phyloP scores from a whole-genome alignment of 345 rosid species.

The Lenwebbia sp. region DNA sequence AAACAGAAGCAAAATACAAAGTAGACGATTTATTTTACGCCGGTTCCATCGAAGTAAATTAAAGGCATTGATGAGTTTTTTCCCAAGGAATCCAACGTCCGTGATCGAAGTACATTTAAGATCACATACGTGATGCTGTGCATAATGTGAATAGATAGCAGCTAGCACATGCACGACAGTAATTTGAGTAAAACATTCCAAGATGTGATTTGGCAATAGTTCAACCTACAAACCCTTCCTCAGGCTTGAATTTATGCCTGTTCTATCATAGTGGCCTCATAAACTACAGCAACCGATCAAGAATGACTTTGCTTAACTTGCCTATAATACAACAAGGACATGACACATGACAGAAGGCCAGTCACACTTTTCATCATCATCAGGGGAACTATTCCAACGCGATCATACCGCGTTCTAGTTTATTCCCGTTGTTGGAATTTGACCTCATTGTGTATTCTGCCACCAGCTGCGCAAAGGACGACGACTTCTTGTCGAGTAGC shows the following conservation, averaged over 20 bases:
- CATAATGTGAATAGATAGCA: too few species aligned
- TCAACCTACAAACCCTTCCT: neutral
- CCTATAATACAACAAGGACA: neutral
- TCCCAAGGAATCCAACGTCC: neutral
- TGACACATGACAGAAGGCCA: neutral
- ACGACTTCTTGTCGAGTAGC: conserved; percentile 48
- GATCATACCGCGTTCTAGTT: neutral
- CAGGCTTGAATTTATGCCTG: neutral
- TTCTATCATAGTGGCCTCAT: neutral
- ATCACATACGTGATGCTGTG: neutral
- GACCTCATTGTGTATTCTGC: conserved; percentile 64
- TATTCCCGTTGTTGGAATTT: conserved; percentile 5
- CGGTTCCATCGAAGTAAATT: neutral
- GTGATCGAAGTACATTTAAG: neutral
- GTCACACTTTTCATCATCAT: neutral
- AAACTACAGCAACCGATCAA: neutral
- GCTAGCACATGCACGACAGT: neutral
- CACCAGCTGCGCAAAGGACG: conserved; percentile 70
- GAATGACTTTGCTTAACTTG: neutral
- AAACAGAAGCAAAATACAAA: neutral
- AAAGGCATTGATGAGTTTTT: neutral
- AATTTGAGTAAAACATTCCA: neutral
- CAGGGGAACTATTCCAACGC: neutral
- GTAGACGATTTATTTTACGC: neutral
- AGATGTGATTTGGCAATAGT: neutral